Conservation (phyloP, 139 green algal genomes). For the Mesotaenium endlicherianum region DNA sequence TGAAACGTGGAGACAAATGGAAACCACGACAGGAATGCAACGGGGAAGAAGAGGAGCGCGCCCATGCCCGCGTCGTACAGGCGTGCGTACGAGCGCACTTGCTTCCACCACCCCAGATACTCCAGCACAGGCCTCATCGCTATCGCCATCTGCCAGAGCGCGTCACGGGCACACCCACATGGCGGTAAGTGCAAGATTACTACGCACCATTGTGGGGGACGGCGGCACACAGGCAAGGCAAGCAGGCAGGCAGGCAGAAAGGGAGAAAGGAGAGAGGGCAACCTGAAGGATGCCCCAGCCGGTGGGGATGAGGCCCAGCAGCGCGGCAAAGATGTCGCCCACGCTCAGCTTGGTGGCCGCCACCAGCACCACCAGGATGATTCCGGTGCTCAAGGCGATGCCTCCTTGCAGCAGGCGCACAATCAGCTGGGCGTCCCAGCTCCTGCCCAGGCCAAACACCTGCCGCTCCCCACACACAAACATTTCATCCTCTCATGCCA, state of each 20-base stretch:
- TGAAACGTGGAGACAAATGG: conserved; percentile 49
- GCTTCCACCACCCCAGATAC: conserved; percentile 12
- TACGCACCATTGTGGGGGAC: neutral
- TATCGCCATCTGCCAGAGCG: conserved; percentile 43
- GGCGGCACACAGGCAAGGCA: neutral
- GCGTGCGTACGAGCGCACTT: conserved; percentile 16
- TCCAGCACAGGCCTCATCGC: conserved; percentile 25
- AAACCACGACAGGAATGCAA: conserved; percentile 52
- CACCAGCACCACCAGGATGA: neutral
- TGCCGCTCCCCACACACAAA: neutral
- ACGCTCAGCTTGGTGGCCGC: conserved; percentile 14
- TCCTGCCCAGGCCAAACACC: neutral
- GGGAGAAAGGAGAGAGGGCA: neutral
- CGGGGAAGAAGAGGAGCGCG: conserved; percentile 22
- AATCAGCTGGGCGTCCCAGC: conserved; percentile 22
- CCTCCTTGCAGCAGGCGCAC: conserved; percentile 19
- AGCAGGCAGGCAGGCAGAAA: neutral
- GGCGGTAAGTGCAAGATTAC: neutral
- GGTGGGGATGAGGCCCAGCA: conserved; percentile 39
- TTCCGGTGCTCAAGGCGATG: neutral
- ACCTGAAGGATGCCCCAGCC: conserved; percentile 23
- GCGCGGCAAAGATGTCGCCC: neutral
- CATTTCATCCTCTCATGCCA: no score
- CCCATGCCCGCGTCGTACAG: conserved; percentile 42
- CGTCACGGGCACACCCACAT: no score